Conservation (phyloP, 345 rosid genomes). For the Salix viminalis region DNA sequence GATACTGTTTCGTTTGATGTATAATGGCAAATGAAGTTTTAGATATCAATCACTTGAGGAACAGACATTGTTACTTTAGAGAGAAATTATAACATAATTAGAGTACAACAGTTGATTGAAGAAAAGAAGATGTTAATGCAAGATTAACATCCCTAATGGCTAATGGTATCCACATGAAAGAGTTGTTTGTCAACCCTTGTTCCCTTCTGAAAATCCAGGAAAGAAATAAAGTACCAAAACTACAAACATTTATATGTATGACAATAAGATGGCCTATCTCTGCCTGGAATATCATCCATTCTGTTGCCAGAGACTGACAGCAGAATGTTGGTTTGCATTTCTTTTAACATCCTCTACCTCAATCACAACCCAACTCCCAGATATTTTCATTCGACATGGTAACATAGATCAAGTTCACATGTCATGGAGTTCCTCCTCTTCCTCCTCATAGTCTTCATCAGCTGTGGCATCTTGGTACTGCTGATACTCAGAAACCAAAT, state of each 20-base stretch:
- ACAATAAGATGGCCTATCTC: background rate
- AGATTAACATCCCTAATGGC: background rate
- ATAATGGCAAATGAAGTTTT: too few relatives aligned
- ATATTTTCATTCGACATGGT: background rate
- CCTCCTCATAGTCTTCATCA: slow-evolving; percentile 40
- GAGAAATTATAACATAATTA: background rate
- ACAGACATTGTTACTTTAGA: background rate
- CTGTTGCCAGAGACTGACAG: background rate
- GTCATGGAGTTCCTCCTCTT: slow-evolving; percentile 24
- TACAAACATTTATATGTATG: background rate
- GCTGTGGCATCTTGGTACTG: slow-evolving; percentile 53
- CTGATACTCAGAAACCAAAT: slow-evolving; percentile 49
- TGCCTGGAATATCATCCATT: background rate
- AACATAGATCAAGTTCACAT: background rate
- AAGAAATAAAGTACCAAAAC: background rate
- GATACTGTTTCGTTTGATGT: too few relatives aligned
- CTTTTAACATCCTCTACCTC: background rate
- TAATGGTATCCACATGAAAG: background rate
- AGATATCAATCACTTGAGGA: background rate
- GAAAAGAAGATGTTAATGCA: background rate
- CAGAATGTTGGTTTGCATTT: background rate
- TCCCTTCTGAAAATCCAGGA: background rate
- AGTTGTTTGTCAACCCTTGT: background rate
- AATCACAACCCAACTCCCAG: background rate
- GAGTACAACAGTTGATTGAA: background rate